phyloP scores from a whole-genome alignment of 257 asterid species.

The Nyctanthes arbortristis region DNA sequence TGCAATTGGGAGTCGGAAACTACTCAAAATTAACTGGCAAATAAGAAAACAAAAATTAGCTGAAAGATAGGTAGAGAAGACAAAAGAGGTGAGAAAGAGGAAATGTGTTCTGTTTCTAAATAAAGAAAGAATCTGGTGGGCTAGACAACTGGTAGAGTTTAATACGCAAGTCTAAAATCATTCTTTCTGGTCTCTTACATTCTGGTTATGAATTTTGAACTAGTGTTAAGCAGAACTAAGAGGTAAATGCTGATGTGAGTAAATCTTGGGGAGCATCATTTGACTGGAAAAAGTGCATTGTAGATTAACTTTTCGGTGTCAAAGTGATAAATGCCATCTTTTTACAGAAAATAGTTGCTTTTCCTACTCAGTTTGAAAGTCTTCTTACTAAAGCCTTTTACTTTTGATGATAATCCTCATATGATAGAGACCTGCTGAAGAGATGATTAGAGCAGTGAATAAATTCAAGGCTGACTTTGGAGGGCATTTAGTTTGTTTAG shows the following conservation, averaged over 20 bases:
- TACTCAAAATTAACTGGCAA: not conserved
- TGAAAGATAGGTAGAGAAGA: not conserved
- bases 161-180: not conserved
- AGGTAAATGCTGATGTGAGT: not conserved
- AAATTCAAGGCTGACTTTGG: conserved; percentile 96
- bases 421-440: conserved; percentile 82
- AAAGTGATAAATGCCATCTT: not conserved
- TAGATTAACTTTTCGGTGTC: conserved; percentile 8
- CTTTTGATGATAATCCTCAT: conserved; percentile 12
- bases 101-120: not conserved
- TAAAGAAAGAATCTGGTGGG: not conserved
- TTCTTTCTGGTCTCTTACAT: not conserved
- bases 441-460: conserved; percentile 88
- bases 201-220: conserved; percentile 1
- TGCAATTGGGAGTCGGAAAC: not conserved
- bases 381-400: conserved; percentile 10
- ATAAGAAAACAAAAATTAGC: not conserved
- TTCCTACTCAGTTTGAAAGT: conserved; percentile 1
- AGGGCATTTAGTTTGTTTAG: conserved; percentile 76
- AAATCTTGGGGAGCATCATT: conserved; percentile 10
- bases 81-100: conserved; percentile 1
- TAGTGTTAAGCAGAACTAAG: not conserved
- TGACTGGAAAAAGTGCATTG: conserved; percentile 1
- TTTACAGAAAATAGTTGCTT: not conserved
- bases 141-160: not conserved